Conservation (phyloP, 257 asterid genomes). For the Solanum sparsipilum region DNA sequence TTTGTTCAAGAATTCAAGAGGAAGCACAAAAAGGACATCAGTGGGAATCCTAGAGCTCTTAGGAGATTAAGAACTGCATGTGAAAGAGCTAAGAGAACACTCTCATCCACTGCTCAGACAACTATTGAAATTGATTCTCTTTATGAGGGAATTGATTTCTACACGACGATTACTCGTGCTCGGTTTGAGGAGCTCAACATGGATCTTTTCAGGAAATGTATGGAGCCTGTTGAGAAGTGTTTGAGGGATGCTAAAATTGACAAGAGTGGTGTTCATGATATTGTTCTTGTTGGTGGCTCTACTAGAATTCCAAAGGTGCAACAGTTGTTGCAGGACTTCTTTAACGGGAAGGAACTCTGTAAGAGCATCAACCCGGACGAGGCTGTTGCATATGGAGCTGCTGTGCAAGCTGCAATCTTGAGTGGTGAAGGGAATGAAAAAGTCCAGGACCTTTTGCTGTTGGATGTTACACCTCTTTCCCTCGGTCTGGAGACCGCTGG, state of each 20-base stretch:
- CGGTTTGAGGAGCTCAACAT: slow-evolving; percentile 25
- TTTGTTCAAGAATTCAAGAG: slow-evolving; percentile 26
- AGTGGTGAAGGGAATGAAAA: slow-evolving; percentile 27
- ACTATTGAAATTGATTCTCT: slow-evolving; percentile 23
- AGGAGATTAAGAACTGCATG: slow-evolving; percentile 29
- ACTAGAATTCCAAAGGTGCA: slow-evolving; percentile 34
- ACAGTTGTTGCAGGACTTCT: slow-evolving; percentile 29
- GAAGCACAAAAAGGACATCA: slow-evolving; percentile 22
- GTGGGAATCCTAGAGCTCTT: slow-evolving; percentile 27
- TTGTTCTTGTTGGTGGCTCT: slow-evolving; percentile 36
- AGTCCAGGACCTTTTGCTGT: slow-evolving; percentile 20
- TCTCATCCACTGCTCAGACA: slow-evolving; percentile 24
- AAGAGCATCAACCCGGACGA: slow-evolving; percentile 34
- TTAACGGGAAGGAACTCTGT: slow-evolving; percentile 35
- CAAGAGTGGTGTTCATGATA: slow-evolving; percentile 21
- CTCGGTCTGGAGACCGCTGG: slow-evolving; percentile 26
- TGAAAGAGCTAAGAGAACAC: slow-evolving; percentile 27
- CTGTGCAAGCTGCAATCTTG: slow-evolving; percentile 32
- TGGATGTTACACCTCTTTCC: slow-evolving; percentile 23
- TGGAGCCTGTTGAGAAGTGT: slow-evolving; percentile 38
- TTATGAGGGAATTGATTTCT: slow-evolving; percentile 22
- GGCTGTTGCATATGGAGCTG: slow-evolving; percentile 37
- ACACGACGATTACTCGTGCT: slow-evolving; percentile 20
- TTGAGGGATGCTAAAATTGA: slow-evolving; percentile 36
- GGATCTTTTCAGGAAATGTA: slow-evolving; percentile 27